Base-by-base conservation (phyloP, 208 protist genomes). In the Phytomonas francai region DNA sequence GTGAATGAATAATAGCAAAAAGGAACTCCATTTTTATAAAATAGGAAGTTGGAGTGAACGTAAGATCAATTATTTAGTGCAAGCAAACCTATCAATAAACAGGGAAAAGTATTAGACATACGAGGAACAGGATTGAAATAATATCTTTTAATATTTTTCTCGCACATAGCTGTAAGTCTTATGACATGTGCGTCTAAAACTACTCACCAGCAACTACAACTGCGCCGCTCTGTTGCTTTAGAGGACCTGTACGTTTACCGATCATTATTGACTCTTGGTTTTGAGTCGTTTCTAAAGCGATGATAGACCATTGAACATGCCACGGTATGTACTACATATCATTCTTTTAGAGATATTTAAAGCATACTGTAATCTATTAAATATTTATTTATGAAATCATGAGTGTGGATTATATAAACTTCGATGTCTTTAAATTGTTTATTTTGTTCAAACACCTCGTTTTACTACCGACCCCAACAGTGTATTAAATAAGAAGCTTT, bases 1-100 rank as follows among this genome's bases (percentile, higher is more conserved):
- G 4, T 56, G 27, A 71, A 68, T 19, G 11, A 63, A 59, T 30
- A 62, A 36, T 62, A 77, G n/a, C 61, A 51, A 61, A 45, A 74
- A 59, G 56, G 2, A 76, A 65, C 9, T 27, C 19, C 30, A 56
- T 36, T 65, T 33, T 30, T 36, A 66, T 12, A n/a, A 22, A 63
- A n/a, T 54, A 25, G 19, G 2, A 54, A 25, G 45, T 25, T 9
- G 7, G 19, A 54, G 4, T 12, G 19, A 4, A 54, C 2, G 25
- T 19, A 7, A 25, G 45, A 22, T 25, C 19, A 19, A 25, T 25
- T 54, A 25, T 54, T 25, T 19, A 54, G 3, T 25, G 25, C 45
- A 19, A 12, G 6, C 0, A 54, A 28, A 59, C 11, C 58, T 19
- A 31, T n/a, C 7, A 6, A 49, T 66, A 30, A 45, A 22, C 8